phyloP scores from a whole-genome alignment of 768 basidiomycete species.

The Pisolithus albus region DNA sequence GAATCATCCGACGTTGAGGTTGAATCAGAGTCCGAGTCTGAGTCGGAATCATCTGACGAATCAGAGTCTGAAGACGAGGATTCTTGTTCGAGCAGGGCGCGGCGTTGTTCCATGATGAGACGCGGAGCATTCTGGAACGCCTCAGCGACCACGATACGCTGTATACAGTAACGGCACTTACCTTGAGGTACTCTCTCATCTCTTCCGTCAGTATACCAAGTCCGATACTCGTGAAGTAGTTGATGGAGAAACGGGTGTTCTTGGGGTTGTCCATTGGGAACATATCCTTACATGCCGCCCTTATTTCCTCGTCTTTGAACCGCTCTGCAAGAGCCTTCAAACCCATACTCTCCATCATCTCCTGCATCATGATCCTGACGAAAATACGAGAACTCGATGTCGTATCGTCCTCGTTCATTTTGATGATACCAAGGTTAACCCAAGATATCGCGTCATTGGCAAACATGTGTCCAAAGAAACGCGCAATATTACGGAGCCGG shows the following conservation, averaged over 20 bases:
- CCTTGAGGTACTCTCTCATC: constrained; percentile 95
- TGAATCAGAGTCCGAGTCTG: constrained; percentile 32
- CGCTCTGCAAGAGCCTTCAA: constrained; percentile 79
- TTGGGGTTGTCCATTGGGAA: constrained; percentile 97
- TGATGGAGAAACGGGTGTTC: constrained; percentile 93
- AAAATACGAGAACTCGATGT: constrained; percentile 96
- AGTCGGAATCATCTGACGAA: constrained; percentile 29
- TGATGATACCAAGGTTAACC: constrained; percentile 76
- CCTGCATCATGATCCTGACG: constrained; percentile 92
- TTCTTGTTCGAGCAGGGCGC: constrained; percentile 73
- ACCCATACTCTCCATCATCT: constrained; percentile 93
- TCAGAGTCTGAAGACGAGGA: constrained; percentile 39
- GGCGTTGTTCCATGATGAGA: constrained; percentile 90
- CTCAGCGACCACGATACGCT: constrained; percentile 3
- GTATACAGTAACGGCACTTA: constrained; percentile 28
- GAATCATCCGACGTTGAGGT: constrained; percentile 28
- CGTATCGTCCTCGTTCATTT: constrained; percentile 96
- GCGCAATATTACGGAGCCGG: constrained; percentile 91
- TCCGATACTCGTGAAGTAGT: constrained; percentile 95
- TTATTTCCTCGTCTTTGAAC: constrained; percentile 84
- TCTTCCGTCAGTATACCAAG: constrained; percentile 87
- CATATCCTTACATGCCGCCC: constrained; percentile 66
- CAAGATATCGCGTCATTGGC: constrained; percentile 86
- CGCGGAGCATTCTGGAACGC: constrained; percentile 76
- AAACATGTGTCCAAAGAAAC: constrained; percentile 92